Evolutionary conservation across 2,329 filamentous ascomycete species (phyloP).

Genomic region (Waltergamsia citrina): DNA sequence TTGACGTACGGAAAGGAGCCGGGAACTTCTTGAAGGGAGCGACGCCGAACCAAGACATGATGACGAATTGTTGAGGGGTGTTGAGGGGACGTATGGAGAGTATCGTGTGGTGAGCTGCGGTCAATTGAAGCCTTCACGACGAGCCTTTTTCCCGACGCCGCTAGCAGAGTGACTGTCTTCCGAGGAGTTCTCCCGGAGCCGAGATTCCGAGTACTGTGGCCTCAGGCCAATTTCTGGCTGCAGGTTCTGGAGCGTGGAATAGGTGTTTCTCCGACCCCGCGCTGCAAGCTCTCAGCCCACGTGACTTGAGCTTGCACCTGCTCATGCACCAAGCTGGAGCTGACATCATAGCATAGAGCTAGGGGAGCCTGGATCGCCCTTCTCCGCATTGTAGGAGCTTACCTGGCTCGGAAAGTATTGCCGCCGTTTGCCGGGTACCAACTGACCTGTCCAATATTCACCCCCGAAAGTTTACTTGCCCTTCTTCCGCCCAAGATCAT

Average conservation of each 20-base stretch:
- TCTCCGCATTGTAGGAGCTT: neutral
- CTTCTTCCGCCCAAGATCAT: too few species aligned
- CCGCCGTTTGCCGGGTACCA: too few species aligned
- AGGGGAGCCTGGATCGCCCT: neutral
- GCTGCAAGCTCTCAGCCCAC: neutral
- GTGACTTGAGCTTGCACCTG: neutral
- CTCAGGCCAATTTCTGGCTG: constrained; percentile 12
- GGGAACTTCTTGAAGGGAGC: constrained; percentile 69
- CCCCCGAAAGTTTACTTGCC: too few species aligned
- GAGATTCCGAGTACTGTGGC: constrained; percentile 11
- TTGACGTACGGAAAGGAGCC: constrained; percentile 64
- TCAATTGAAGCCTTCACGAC: constrained; percentile 21
- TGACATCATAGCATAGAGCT: constrained; percentile 2
- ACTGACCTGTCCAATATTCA: too few species aligned
- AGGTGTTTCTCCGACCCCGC: constrained; percentile 4
- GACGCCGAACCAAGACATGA: constrained; percentile 66
- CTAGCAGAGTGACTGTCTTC: constrained; percentile 15
- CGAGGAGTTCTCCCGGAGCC: constrained; percentile 25
- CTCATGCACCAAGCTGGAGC: too few species aligned
- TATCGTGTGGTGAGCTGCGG: constrained; percentile 22
- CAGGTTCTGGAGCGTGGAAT: neutral
- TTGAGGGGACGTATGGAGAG: constrained; percentile 13
- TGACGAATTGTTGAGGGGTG: constrained; percentile 33
- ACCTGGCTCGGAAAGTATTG: neutral
- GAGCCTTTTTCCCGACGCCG: constrained; percentile 27